Evolutionary conservation across 2,329 filamentous ascomycete genomes (phyloP), one percentile per base, ranked within the genome.

Genomic region (Claviceps arundinis): DNA sequence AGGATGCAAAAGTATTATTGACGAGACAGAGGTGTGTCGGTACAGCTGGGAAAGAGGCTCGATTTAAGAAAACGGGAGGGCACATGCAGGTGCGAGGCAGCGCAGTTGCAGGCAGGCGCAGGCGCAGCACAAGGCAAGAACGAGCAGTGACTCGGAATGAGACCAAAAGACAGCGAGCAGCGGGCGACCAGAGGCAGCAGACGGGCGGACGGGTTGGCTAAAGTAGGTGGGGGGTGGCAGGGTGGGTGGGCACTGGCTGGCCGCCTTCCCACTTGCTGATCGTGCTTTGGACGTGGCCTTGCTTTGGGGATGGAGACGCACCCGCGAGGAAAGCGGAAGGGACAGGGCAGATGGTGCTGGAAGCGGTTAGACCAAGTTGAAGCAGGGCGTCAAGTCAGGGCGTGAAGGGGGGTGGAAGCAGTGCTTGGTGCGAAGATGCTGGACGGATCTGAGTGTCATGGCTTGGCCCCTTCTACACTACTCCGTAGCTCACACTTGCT

Each of bases 41-140:
- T 34, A 11, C 43, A 30, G 52, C 38, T 19, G 52, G 52, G 52
- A 30, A 34, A 26, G 48, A 47, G 52, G 48, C 52, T 48, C 44
- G 47, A 50, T 37, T 43, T 37, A 19, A 37, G 37, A 49, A 49
- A 45, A 47, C n/a, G 41, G 43, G 47, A 37, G 44, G 44, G 45
- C 47, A 37, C n/a, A 37, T 24, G 41, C 57, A 56, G 42, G 49
- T 52, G 40, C 54, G 54, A 48, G 44, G 40, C 17, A 42, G 40
- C 48, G 47, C 53, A 56, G 47, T 48, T 48, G 22, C 50, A 53
- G 30, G 59, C 55, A 54, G 51, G 50, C 51, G 41, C 55, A 56
- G 49, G 50, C 52, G n/a, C 54, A 34, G 54, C 30, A 48, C 4
- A 49, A 55, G 52, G 52, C 47, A 52, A 37, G 44, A 52, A 45